phyloP scores from a whole-genome alignment of 208 protist species.

The Acanthamoeba royreba region DNA sequence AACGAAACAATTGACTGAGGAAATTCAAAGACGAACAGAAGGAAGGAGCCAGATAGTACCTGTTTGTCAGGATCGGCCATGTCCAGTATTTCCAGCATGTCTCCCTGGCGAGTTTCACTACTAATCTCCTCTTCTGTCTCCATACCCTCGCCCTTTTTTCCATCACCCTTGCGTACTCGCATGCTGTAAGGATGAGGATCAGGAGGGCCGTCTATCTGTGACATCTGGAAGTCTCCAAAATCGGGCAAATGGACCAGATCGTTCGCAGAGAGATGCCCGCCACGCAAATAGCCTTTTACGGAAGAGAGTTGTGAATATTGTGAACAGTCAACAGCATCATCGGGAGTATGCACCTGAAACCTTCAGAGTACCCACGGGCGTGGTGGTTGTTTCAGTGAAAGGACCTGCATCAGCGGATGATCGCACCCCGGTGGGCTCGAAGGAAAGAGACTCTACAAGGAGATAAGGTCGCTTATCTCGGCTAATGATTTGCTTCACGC shows the following conservation, averaged over 20 bases:
- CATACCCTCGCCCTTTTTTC: conserved; percentile 3
- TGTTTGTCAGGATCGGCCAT: conserved; percentile 40
- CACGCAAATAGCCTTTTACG: background rate
- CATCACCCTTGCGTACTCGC: background rate
- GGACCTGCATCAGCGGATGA: background rate
- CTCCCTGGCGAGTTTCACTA: background rate
- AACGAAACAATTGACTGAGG: background rate
- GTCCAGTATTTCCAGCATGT: conserved; percentile 21
- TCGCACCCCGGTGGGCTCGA: background rate
- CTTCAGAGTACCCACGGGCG: conserved; percentile 7
- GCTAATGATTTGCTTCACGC: conserved; percentile 11
- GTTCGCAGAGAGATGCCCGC: conserved; percentile 35
- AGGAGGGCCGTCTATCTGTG: conserved; percentile 31
- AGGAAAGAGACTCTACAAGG: conserved; percentile 18
- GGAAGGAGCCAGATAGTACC: background rate
- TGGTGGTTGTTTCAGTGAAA: background rate
- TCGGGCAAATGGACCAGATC: conserved; percentile 51
- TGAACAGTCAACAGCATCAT: background rate
- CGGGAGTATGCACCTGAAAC: conserved; percentile 2
- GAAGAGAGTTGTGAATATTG: background rate
- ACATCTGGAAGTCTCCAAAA: conserved; percentile 53
- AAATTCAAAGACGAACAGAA: background rate
- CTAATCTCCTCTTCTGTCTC: conserved; percentile 1
- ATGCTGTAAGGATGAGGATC: conserved; percentile 9
- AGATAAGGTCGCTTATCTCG: conserved; percentile 44